A percentile compares a stretch with the other conserved stretches of the same genome.
phyloP scores from a whole-genome alignment of 208 protist genomes.

The Trypanosoma scelopori region DNA sequence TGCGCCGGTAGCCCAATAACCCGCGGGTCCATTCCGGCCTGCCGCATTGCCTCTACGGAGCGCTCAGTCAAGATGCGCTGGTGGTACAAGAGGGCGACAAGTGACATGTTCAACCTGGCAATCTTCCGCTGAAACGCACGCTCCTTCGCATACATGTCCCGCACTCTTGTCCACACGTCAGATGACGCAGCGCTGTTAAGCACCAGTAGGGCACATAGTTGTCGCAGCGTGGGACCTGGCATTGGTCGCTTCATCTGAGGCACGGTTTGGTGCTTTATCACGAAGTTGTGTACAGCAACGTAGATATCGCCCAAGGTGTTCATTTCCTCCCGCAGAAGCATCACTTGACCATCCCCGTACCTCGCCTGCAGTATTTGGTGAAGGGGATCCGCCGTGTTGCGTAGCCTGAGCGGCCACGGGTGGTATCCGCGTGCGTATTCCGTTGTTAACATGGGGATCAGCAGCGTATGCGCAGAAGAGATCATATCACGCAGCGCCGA shows the following conservation, averaged over 20 bases:
- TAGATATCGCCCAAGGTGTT: conserved; percentile 70
- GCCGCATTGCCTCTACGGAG: conserved; percentile 53
- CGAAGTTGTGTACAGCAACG: conserved; percentile 56
- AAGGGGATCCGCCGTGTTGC: conserved; percentile 83
- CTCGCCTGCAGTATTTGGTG: conserved; percentile 60
- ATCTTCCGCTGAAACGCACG: conserved; percentile 42
- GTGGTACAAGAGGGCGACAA: conserved; percentile 66
- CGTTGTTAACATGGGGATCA: conserved; percentile 77
- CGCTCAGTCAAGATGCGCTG: conserved; percentile 69
- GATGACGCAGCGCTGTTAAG: conserved; percentile 54
- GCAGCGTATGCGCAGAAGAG: conserved; percentile 53
- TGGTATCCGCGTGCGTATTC: conserved; percentile 87
- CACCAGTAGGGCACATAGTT: conserved; percentile 56
- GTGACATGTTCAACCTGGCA: conserved; percentile 45
- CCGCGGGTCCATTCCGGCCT: conserved; percentile 63
- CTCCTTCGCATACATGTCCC: conserved; percentile 62
- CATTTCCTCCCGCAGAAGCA: conserved; percentile 64
- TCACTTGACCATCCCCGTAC: conserved; percentile 62
- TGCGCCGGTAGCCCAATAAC: conserved; percentile 61
- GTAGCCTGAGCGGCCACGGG: conserved; percentile 83
- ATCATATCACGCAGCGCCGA: conserved; percentile 61
- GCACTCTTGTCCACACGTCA: conserved; percentile 65
- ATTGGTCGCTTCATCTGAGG: conserved; percentile 55
- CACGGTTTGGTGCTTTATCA: conserved; percentile 36
- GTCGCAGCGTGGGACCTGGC: conserved; percentile 40